Base-by-base conservation (phyloP, 1,284 basidiomycete species). In the Pseudozyma sp. region DNA sequence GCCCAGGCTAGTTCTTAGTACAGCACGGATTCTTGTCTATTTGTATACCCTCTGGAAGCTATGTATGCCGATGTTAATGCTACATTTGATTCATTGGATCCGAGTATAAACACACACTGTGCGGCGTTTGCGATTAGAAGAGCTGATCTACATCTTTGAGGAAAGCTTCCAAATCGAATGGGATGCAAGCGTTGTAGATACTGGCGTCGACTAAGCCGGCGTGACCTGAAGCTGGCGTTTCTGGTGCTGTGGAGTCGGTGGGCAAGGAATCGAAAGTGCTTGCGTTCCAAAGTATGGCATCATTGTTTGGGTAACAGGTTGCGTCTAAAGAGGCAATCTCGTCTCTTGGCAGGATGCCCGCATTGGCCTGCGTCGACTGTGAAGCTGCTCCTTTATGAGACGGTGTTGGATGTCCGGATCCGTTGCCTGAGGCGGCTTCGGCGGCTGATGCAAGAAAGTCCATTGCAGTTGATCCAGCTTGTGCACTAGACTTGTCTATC, bases 151-250 rank as follows among this genome's bases (percentile, higher is more conserved):
- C 54, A 38, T 72, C 70, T 45, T 51, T 51, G 13, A 72, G 57
- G 31, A 72, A 72, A 3, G 56, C 64, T 18, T 72, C 70, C 6
- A 72, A 56, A 39, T 72, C 70, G 21, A 72, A 68, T 16, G 59
- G 55, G 6, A 62, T 49, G 10, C 47, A 44, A 1, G 68, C 68
- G 38, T 54, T 48, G 39, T 40, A 55, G 25, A 64, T 54, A 25
- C 18, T 55, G 12, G 50, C 43, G 19, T 58, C 56, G 19, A 52
- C 11, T 35, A 44, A 5, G 11, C 21, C 40, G 14, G 40, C 53
- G 13, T 47, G 31, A 34, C 64, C 50, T 5, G 49, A 21, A 39
- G 52, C 34, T 2, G 52, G 34, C 11, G 47, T 50, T 25, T 34
- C 12, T 2, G 51, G 49, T 1, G 49, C 38, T 3, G 49, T 31